phyloP scores from a whole-genome alignment of 2,329 filamentous ascomycete genomes.

The Sclerotinia subarctica region DNA sequence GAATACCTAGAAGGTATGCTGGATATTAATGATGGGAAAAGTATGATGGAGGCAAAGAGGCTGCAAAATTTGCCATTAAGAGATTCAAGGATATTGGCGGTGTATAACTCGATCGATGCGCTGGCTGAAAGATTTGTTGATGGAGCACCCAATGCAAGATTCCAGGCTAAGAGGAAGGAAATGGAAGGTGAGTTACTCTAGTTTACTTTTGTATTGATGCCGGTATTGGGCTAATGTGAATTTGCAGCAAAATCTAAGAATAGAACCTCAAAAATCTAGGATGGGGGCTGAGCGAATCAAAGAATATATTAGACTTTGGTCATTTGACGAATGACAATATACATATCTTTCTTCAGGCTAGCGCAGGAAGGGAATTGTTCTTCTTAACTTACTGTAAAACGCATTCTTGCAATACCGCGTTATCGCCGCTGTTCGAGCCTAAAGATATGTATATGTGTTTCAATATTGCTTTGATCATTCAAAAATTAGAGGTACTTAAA shows the following conservation, averaged over 20 bases:
- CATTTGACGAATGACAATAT: too few relatives aligned
- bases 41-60: conserved; percentile 52
- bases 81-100: conserved; percentile 45
- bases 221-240: background rate
- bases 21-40: conserved; percentile 47
- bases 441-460: too few relatives aligned
- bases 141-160: conserved; percentile 45
- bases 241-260: conserved; percentile 29
- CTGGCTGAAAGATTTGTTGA: conserved; percentile 49
- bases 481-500: too few relatives aligned
- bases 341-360: too few relatives aligned
- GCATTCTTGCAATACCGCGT: too few relatives aligned
- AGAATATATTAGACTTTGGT: too few relatives aligned
- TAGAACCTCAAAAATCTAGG: conserved; percentile 30
- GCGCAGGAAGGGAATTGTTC: too few relatives aligned
- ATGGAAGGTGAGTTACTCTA: conserved; percentile 32
- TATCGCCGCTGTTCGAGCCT: too few relatives aligned
- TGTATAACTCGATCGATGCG: conserved; percentile 48
- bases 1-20: conserved; percentile 45
- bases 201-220: background rate
- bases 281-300: background rate
- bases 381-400: too few relatives aligned
- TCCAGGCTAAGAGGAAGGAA: conserved; percentile 42
- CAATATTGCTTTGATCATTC: too few relatives aligned
- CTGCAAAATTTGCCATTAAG: conserved; percentile 47